Conservation (phyloP, 2,329 filamentous ascomycete genomes). For the Dothistroma septosporum region DNA sequence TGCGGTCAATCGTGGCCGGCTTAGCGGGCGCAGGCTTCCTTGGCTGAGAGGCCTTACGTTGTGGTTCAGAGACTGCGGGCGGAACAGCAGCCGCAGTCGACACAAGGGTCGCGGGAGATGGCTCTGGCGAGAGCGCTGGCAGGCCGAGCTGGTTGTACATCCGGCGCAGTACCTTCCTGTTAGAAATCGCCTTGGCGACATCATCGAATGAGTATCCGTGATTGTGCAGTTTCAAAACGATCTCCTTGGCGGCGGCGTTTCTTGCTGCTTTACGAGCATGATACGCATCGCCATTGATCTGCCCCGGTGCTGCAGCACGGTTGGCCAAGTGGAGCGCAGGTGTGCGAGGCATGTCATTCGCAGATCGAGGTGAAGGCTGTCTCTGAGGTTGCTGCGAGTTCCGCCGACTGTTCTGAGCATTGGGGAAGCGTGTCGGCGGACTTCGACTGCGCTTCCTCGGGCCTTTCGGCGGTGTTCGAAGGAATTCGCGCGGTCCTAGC, state of each 20-base stretch:
- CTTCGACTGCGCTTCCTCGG: constrained; percentile 23
- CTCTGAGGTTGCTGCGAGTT: constrained; percentile 12
- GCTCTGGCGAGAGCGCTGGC: constrained; percentile 12
- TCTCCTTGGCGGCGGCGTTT: constrained; percentile 22
- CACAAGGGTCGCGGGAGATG: not conserved
- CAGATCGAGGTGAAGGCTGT: constrained; percentile 5
- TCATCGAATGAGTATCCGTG: constrained; percentile 70
- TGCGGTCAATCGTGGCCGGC: constrained; percentile 50
- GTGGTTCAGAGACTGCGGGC: not conserved
- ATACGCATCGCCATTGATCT: constrained; percentile 9
- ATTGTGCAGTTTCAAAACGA: constrained; percentile 37
- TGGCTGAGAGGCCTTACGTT: constrained; percentile 20
- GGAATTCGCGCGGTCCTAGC: constrained; percentile 20
- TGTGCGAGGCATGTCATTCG: not conserved
- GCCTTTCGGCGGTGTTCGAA: constrained; percentile 29
- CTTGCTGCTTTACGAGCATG: not conserved
- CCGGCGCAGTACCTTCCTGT: constrained; percentile 56
- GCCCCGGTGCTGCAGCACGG: not conserved
- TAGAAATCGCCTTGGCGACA: constrained; percentile 68
- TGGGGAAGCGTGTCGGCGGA: constrained; percentile 7
- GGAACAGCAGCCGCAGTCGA: not conserved
- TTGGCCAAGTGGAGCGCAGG: not conserved
- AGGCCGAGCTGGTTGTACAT: constrained; percentile 65
- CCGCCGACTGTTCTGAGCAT: constrained; percentile 8
- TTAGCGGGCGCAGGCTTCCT: constrained; percentile 17